Percentiles rank a stretch among this genome's conserved stretches.
Conservation (phyloP, 805 yeast genomes). For the Isabelozyma pseudorhagii region DNA sequence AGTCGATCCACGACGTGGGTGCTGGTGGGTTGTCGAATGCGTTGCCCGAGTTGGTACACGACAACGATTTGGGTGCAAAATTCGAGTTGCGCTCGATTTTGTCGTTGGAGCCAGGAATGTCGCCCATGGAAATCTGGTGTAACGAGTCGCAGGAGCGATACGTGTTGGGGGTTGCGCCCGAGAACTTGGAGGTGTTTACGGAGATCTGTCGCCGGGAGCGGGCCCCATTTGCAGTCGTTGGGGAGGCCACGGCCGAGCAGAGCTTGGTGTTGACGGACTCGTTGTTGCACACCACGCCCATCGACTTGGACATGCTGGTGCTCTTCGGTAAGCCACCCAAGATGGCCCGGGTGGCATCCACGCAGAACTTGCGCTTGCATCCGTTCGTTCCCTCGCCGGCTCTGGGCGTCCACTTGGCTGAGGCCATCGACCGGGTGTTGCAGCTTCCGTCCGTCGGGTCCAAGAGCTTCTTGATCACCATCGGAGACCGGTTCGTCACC, state of each 20-base stretch:
- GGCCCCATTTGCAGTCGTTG: slow-evolving; percentile 94
- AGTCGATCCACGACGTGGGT: slow-evolving; percentile 97
- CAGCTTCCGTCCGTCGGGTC: slow-evolving; percentile 94
- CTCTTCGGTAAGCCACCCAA: slow-evolving; percentile 97
- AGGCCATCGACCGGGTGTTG: slow-evolving; percentile 78
- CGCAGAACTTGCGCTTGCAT: slow-evolving; percentile 55
- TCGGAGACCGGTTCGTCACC: slow-evolving; percentile 97
- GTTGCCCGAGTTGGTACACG: slow-evolving; percentile 95
- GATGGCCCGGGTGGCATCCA: slow-evolving; percentile 72
- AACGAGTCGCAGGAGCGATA: slow-evolving; percentile 98
- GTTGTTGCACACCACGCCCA: slow-evolving; percentile 76
- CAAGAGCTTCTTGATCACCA: slow-evolving; percentile 91
- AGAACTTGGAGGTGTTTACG: slow-evolving; percentile 67
- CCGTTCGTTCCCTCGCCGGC: slow-evolving; percentile 21
- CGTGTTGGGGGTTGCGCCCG: slow-evolving; percentile 86
- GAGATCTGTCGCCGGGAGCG: slow-evolving; percentile 90
- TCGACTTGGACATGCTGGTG: slow-evolving; percentile 92
- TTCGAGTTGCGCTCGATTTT: slow-evolving; percentile 90
- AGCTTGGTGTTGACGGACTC: slow-evolving; percentile 79
- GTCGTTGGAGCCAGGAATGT: slow-evolving; percentile 94
- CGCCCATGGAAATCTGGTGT: slow-evolving; percentile 99
- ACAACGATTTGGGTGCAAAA: slow-evolving; percentile 90
- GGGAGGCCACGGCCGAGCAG: slow-evolving; percentile 85
- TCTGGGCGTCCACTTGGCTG: slow-evolving; percentile 39
- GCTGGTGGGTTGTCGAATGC: slow-evolving; percentile 99